A percentile compares a stretch with the other conserved stretches of the same genome.
Evolutionary conservation across 306 rosid genomes (phyloP).

Genomic region (Rubus idaeus): DNA sequence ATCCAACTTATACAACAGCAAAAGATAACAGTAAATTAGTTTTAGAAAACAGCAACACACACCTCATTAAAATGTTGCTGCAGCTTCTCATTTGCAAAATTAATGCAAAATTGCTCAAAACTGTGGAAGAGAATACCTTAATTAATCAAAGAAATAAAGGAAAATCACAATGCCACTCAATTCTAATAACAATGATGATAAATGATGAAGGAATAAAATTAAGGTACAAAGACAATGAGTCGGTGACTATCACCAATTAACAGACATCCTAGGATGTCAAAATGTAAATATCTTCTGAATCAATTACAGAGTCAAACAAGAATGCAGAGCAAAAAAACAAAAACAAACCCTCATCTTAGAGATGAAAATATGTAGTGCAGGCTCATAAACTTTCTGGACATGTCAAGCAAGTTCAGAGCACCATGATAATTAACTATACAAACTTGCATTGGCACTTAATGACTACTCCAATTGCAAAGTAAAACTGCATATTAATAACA

Average conservation of each 20-base stretch:
- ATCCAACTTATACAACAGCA: not conserved
- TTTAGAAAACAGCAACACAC: constrained; percentile 3
- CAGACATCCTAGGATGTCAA: not conserved
- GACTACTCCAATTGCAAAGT: not conserved
- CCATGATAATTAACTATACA: not conserved
- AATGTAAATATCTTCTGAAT: too few relatives aligned
- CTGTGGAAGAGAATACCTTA: constrained; percentile 43
- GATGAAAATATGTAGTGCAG: not conserved
- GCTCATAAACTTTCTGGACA: not conserved
- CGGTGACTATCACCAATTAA: not conserved
- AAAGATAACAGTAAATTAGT: not conserved
- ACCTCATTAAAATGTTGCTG: constrained; percentile 99
- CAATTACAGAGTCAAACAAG: too few relatives aligned
- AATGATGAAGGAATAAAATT: not conserved
- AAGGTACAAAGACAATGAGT: not conserved
- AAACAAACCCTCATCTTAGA: not conserved
- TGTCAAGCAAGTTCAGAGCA: constrained; percentile 7
- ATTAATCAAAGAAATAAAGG: constrained; percentile 16
- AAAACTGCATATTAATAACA: not conserved
- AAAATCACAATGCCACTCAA: not conserved
- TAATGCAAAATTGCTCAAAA: constrained; percentile 99
- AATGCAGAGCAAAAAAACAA: too few relatives aligned
- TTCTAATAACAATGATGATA: not conserved
- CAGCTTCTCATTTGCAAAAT: constrained; percentile 98
- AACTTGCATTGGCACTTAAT: not conserved